These are phyloP conservation scores for Blastosporella zonata DNA, from an alignment of 1,284 basidiomycete species.

Conservation along the genomic window DNA sequence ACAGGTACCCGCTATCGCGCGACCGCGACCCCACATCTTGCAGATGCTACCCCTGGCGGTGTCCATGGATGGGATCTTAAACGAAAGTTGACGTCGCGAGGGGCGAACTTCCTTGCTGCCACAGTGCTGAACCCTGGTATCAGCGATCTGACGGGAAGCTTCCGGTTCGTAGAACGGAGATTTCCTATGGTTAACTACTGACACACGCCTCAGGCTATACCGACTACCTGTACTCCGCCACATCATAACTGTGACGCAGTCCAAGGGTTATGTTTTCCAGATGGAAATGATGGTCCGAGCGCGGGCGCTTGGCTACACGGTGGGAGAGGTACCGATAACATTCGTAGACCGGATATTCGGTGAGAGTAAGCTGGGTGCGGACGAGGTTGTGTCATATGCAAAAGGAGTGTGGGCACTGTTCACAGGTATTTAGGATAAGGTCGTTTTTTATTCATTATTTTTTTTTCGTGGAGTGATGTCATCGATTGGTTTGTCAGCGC, in stretches of 20 bases:
- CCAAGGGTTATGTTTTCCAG: constrained; percentile 92
- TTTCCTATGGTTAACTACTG: background rate
- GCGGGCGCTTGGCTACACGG: constrained; percentile 73
- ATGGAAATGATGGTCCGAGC: constrained; percentile 98
- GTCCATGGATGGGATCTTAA: constrained; percentile 90
- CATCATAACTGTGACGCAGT: constrained; percentile 80
- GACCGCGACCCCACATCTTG: constrained; percentile 47
- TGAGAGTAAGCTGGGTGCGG: constrained; percentile 86
- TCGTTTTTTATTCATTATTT: constrained; percentile 18
- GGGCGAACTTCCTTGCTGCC: constrained; percentile 84
- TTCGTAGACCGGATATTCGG: constrained; percentile 93
- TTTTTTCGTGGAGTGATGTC: constrained; percentile 14
- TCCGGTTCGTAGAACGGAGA: constrained; percentile 49
- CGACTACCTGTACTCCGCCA: constrained; percentile 72
- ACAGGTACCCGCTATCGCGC: constrained; percentile 87
- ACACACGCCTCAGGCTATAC: constrained; percentile 57
- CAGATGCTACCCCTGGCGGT: constrained; percentile 65
- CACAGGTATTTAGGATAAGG: constrained; percentile 51
- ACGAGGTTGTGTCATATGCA: constrained; percentile 86
- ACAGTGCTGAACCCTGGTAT: constrained; percentile 82
- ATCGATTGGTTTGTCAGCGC: constrained; percentile 21
- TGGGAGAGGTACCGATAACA: constrained; percentile 91
- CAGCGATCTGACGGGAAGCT: constrained; percentile 84
- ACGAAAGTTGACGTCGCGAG: constrained; percentile 81
- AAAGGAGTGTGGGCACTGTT: constrained; percentile 86